A percentile compares a stretch with the other conserved stretches of the same genome.
These are phyloP conservation scores for Fusarium virguliforme DNA, from an alignment of 2,329 filamentous ascomycete genomes.

Conservation along the genomic window DNA sequence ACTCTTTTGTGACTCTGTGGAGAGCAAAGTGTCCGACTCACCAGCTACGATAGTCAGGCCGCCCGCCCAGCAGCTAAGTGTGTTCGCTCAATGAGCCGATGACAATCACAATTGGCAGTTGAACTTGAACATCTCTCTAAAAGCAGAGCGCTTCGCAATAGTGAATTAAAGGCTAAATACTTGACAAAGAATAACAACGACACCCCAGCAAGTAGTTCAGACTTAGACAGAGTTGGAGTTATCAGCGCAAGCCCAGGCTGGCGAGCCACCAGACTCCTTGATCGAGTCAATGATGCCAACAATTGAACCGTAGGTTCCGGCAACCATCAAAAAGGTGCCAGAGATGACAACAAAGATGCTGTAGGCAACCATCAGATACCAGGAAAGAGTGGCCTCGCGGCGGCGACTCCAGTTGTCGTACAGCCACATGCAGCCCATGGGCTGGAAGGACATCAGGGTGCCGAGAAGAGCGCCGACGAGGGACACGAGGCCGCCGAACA, in stretches of 20 bases:
- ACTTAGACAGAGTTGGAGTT: constrained; percentile 8
- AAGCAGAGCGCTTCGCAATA: constrained; percentile 1
- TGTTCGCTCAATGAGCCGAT: too few species aligned
- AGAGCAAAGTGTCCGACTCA: too few species aligned
- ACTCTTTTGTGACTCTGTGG: too few species aligned
- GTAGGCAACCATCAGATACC: constrained; percentile 9
- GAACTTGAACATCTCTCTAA: neutral
- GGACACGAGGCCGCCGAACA: constrained; percentile 1
- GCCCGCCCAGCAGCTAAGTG: too few species aligned
- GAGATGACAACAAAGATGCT: neutral
- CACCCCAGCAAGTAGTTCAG: neutral
- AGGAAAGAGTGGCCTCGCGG: neutral
- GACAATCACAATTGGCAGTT: too few species aligned
- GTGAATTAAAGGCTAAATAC: constrained; percentile 7
- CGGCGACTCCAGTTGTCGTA: neutral
- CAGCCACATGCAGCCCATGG: constrained; percentile 9
- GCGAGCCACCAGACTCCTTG: constrained; percentile 4
- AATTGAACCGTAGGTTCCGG: constrained; percentile 1
- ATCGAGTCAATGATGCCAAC: constrained; percentile 4
- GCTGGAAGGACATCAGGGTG: constrained; percentile 10
- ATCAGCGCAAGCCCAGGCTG: constrained; percentile 2
- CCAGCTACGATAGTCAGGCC: too few species aligned
- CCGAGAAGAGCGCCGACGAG: constrained; percentile 2
- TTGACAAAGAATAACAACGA: neutral
- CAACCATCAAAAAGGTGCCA: constrained; percentile 10